Percentiles rank a stretch among this genome's conserved stretches.
Conservation (phyloP, 352 stramenopile species). For the Phytopythium aichiense region DNA sequence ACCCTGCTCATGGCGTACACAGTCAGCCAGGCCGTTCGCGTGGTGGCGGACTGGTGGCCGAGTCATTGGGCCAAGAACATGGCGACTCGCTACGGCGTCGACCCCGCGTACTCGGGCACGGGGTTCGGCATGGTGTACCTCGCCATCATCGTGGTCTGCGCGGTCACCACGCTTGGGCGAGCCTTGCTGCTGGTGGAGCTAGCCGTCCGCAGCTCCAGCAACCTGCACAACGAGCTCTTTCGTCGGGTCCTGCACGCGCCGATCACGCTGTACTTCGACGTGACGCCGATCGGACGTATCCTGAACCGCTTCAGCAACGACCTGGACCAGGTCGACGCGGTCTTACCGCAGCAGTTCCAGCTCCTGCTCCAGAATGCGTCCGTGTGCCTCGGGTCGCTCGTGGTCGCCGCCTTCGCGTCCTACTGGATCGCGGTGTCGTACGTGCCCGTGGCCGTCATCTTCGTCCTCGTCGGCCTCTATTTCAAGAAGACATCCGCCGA, state of each 20-base stretch:
- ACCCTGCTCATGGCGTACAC: slow-evolving; percentile 9
- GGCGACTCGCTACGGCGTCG: slow-evolving; percentile 18
- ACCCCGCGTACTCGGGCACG: slow-evolving; percentile 29
- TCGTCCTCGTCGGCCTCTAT: slow-evolving; percentile 63
- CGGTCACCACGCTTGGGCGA: slow-evolving; percentile 17
- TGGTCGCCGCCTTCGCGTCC: slow-evolving; percentile 33
- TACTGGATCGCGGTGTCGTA: slow-evolving; percentile 44
- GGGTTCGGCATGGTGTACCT: slow-evolving; percentile 39
- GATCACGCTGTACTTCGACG: slow-evolving; percentile 63
- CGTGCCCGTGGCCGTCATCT: slow-evolving; percentile 57
- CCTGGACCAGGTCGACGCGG: slow-evolving; percentile 51
- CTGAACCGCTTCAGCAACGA: slow-evolving; percentile 68
- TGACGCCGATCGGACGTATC: slow-evolving; percentile 59
- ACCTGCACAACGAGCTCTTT: slow-evolving; percentile 49
- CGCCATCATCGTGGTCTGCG: slow-evolving; percentile 24
- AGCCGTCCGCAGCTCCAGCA: slow-evolving; percentile 29
- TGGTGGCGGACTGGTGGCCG: slow-evolving; percentile 24
- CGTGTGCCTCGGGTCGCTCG: slow-evolving; percentile 19
- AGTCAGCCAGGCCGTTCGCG: slow-evolving; percentile 13
- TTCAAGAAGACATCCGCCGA: slow-evolving; percentile 81
- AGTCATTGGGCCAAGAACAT: slow-evolving; percentile 24
- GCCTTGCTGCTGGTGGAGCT: slow-evolving; percentile 33
- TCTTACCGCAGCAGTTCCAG: slow-evolving; percentile 31
- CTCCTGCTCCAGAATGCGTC: slow-evolving; percentile 9
- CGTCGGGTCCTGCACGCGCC: slow-evolving; percentile 38